Base-by-base conservation (phyloP, 225 moss, liverwort and hornwort genomes). In the Antitrichia curtipendula region DNA sequence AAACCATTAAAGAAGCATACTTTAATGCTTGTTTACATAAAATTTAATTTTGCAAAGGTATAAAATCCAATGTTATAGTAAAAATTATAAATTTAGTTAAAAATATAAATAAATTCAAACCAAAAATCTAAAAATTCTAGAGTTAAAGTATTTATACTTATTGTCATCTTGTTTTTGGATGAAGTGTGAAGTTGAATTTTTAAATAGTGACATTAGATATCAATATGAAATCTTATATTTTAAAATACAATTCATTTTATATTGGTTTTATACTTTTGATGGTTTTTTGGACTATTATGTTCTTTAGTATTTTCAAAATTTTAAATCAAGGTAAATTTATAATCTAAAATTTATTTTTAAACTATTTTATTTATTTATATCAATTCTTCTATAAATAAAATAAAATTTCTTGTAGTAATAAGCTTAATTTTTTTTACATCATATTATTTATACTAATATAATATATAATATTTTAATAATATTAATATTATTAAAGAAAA, bases 271-370 rank as follows among this genome's bases (percentile, higher is more conserved):
- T 25, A 6, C 38, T 10, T 7, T 56, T 25, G 2, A 77, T 1
- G 6, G 4, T 14, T 21, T 47, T 74, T 5, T 32, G 7, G 15
- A n/a, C 3, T 77, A 54, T 10, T 16, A 16, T n/a, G 29, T 8
- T 9, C 32, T 50, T 75, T 5, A 7, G 1, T 12, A 5, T 13
- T 75, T 22, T 36, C 4, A 13, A 8, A 5, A 5, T 13, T 31
- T 50, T 0, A 50, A 34, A 18, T 20, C 8, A 13, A 52, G 1
- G 1, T 13, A 8, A 22, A 32, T 5, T 52, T 20, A 0, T 20
- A 32, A 20, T 4, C 18, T 7, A 31, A 5, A 4, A 20, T 32
- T 74, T 45, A 31, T 49, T 31, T 20, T n/a, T n/a, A n/a, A n/a
- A n/a, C n/a, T n/a, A n/a, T n/a, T n/a, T n/a, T n/a, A n/a, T n/a